Conservation (phyloP, 2,329 filamentous ascomycete species). For the Blastomyces parvus region DNA sequence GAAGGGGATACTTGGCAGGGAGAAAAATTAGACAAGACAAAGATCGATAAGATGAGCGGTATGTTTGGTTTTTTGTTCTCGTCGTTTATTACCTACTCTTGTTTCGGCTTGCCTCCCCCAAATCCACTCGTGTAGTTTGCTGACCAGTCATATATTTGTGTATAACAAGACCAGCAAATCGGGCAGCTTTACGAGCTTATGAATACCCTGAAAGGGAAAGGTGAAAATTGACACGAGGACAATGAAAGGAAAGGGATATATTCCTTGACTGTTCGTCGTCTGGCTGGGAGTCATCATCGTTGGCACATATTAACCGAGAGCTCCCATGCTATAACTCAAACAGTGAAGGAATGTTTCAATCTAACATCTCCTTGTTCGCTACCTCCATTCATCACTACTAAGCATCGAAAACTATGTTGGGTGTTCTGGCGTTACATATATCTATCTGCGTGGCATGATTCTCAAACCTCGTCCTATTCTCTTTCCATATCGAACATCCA, state of each 20-base stretch:
- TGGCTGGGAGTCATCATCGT: constrained; percentile 1
- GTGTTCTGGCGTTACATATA: neutral
- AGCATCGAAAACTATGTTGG: neutral
- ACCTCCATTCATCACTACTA: constrained; percentile 1
- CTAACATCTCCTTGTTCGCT: neutral
- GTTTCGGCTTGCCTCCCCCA: neutral
- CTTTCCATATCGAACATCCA: neutral
- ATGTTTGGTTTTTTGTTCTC: constrained; percentile 26
- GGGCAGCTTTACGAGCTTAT: constrained; percentile 91
- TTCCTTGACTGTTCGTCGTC: neutral
- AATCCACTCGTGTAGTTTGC: neutral
- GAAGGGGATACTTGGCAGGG: constrained; percentile 81
- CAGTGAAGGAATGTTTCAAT: constrained; percentile 5
- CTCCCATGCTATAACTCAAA: neutral
- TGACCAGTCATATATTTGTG: constrained; percentile 9
- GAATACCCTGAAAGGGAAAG: constrained; percentile 59
- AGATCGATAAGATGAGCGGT: constrained; percentile 94
- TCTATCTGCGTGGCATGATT: neutral
- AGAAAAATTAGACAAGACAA: constrained; percentile 70
- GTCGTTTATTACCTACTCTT: neutral
- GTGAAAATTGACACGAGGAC: constrained; percentile 21
- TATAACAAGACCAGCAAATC: constrained; percentile 68
- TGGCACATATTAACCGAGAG: constrained; percentile 1
- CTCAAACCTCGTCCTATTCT: neutral
- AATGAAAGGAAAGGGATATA: neutral